phyloP scores from a whole-genome alignment of 2,329 filamentous ascomycete species.

The Xylaria sp. region DNA sequence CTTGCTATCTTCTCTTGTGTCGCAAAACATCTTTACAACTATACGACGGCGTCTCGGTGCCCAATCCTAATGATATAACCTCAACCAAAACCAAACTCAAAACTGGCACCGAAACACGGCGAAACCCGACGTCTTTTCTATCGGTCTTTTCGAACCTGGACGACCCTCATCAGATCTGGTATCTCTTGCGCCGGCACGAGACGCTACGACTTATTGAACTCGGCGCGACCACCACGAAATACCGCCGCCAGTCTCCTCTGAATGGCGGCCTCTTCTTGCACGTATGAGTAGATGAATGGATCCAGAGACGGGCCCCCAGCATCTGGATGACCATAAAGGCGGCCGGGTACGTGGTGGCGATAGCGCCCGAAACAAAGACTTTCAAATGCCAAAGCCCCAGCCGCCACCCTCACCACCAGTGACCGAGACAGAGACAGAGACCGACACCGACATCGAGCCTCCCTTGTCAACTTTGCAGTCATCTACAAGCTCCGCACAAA shows the following conservation, averaged over 20 bases:
- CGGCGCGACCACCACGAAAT: background rate
- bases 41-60: background rate
- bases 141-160: background rate
- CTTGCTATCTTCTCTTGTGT: background rate
- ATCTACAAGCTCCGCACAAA: background rate
- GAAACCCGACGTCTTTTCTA: background rate
- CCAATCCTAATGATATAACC: background rate
- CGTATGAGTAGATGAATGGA: constrained; percentile 38
- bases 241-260: background rate
- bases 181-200: background rate
- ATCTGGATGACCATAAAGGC: constrained; percentile 15
- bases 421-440: constrained; percentile 47
- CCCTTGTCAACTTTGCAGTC: constrained; percentile 23
- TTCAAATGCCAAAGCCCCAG: constrained; percentile 38
- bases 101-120: background rate
- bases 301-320: constrained; percentile 30
- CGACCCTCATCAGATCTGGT: background rate
- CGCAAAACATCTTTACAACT: background rate
- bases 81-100: background rate
- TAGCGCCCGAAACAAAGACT: constrained; percentile 35
- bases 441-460: constrained; percentile 35
- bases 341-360: constrained; percentile 19
- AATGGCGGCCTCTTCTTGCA: background rate
- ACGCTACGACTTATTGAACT: background rate
- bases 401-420: constrained; percentile 46